Base-by-base conservation (phyloP, 148 eudicot genomes). In the Amaranthus cruentus region DNA sequence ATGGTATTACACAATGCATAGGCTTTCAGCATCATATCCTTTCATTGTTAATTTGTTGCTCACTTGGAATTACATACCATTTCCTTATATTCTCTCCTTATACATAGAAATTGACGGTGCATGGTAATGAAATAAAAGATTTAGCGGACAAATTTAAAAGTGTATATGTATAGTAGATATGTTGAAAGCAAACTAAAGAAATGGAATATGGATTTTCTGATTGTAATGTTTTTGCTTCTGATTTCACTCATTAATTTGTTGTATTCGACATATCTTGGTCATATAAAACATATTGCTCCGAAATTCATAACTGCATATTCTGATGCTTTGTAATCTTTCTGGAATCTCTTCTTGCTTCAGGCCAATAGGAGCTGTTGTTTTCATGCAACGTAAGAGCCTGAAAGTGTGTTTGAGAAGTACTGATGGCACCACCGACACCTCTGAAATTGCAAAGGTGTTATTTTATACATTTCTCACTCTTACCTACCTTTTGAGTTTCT, bases 371-470 rank as follows among this genome's bases (percentile, higher is more conserved):
- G 98, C 96, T 79, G 98, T 89, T 66, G 69, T 88, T 75, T 94
- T 83, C 82, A 85, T 89, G 93, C 97, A 94, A 79, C 70, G 88
- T 55, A 89, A 76, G 53, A 89, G 88, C 78, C 90, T 94, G 47
- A 94, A 94, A 79, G 87, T 94, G 96, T 91, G 96, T 82, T 78
- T 94, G 76, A 87, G 97, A 83, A 94, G 87, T 80, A 87, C 71
- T 11, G 93, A 91, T 84, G 55, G 80, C 63, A 58, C 68, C 75
- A 87, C 90, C 38, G 96, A 89, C 79, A 89, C 97, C 60, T 91
- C 98, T 77, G 96, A 88, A 87, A 75, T 94, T 83, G 97, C 98
- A 12, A 91, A 94, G 97, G 98, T 93, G 47, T 62, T n/a, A 76
- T 74, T 58, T 62, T 65, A 55, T 47, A 53, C 58, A 18, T 47